phyloP scores from a whole-genome alignment of 495 filamentous ascomycete species.

The Staphylotrichum longicolle region DNA sequence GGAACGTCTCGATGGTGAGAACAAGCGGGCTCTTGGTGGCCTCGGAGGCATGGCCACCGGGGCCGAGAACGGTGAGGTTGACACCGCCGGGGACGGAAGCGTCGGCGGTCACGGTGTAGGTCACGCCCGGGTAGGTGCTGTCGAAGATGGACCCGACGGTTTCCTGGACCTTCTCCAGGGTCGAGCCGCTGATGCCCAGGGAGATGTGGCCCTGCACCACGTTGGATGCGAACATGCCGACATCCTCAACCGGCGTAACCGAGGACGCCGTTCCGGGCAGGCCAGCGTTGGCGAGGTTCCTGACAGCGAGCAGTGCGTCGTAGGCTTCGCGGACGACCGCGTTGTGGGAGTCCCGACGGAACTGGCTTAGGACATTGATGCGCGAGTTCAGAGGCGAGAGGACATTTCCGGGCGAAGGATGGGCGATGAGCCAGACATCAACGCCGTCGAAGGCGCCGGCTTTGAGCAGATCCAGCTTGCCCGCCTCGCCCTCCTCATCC shows the following conservation, averaged over 20 bases:
- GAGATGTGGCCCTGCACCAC: conserved; percentile 1
- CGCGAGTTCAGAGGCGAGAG: background rate
- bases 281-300: background rate
- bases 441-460: background rate
- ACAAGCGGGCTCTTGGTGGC: background rate
- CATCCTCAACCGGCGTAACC: background rate
- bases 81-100: background rate
- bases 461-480: background rate
- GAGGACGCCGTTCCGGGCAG: background rate
- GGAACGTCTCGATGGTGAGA: background rate
- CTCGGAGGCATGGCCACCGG: conserved; percentile 1
- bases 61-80: background rate
- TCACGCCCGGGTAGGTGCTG: background rate
- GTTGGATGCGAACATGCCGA: conserved; percentile 3
- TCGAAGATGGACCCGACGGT: background rate
- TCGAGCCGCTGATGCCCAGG: background rate
- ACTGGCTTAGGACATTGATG: background rate
- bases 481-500: background rate
- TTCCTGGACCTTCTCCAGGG: background rate
- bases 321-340: background rate
- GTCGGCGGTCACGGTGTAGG: background rate
- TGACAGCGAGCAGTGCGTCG: background rate
- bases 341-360: background rate
- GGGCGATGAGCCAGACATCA: conserved; percentile 1
- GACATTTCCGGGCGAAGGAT: background rate